A percentile compares a stretch with the other conserved stretches of the same genome.
phyloP scores from a whole-genome alignment of 768 basidiomycete genomes.

The Trametes cinnabarina region DNA sequence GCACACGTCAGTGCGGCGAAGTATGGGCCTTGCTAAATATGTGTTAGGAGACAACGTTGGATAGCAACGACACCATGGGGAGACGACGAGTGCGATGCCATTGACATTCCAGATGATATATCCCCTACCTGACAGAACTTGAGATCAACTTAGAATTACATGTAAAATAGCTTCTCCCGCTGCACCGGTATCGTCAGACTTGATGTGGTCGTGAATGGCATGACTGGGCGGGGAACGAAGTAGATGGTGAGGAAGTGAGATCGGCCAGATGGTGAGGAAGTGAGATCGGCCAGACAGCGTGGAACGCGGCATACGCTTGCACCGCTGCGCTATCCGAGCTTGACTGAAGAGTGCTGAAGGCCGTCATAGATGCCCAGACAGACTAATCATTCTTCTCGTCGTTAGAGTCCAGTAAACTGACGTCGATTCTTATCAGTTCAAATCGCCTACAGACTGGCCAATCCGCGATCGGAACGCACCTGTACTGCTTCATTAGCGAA shows the following conservation, averaged over 20 bases:
- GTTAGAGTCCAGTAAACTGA: constrained; percentile 27
- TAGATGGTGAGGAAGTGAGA: not conserved
- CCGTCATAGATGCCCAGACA: not conserved
- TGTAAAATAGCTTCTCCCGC: not conserved
- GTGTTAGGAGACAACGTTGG: too few species aligned
- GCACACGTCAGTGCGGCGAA: constrained; percentile 7
- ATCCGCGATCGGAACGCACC: constrained; percentile 35
- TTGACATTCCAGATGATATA: not conserved
- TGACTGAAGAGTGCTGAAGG: not conserved
- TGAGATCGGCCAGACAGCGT: not conserved
- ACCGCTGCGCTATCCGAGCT: not conserved
- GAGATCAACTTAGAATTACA: not conserved
- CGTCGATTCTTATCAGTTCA: too few species aligned
- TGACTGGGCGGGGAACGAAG: not conserved
- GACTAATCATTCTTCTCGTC: constrained; percentile 23
- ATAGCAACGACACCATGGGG: too few species aligned
- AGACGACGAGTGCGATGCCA: not conserved
- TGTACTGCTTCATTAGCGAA: constrained; percentile 91
- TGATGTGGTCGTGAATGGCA: not conserved
- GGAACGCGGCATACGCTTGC: too few species aligned
- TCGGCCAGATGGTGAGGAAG: not conserved
- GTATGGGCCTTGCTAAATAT: constrained; percentile 2
- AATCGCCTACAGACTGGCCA: too few species aligned
- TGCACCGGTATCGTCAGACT: not conserved
- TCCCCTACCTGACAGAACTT: not conserved